phyloP scores from a whole-genome alignment of 2,329 filamentous ascomycete species.

The Phialophora chinensis region DNA sequence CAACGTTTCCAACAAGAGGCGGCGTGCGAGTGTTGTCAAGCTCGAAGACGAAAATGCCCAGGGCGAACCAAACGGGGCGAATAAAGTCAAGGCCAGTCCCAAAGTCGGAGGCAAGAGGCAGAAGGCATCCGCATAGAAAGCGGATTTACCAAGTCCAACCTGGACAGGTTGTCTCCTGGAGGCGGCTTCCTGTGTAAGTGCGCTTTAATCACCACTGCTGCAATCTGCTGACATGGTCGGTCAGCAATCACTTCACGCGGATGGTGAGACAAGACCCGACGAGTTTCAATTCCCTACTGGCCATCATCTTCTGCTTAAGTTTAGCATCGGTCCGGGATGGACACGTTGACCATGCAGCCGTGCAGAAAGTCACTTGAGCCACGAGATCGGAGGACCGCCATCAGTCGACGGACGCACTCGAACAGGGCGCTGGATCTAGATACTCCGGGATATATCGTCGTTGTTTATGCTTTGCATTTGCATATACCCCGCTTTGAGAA shows the following conservation, averaged over 20 bases:
- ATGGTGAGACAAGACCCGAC: background rate
- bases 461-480: slow-evolving; percentile 14
- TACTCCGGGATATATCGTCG: background rate
- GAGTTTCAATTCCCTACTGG: background rate
- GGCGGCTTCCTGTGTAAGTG: background rate
- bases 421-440: background rate
- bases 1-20: slow-evolving; percentile 63
- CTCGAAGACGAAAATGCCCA: slow-evolving; percentile 60
- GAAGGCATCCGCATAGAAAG: slow-evolving; percentile 45
- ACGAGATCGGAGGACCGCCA: background rate
- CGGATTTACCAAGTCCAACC: background rate
- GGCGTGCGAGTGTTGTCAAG: slow-evolving; percentile 65
- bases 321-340: background rate
- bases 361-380: background rate
- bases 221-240: background rate
- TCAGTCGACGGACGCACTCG: background rate
- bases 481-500: slow-evolving; percentile 17
- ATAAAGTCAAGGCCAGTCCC: slow-evolving; percentile 56
- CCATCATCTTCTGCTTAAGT: background rate
- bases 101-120: slow-evolving; percentile 55
- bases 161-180: background rate
- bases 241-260: background rate
- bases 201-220: background rate
- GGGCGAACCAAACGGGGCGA: slow-evolving; percentile 52
- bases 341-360: background rate